Evolutionary conservation across 169 alveolate species (phyloP), one percentile per base, ranked within the genome.

Genomic region (Plasmodium billcollinsi): DNA sequence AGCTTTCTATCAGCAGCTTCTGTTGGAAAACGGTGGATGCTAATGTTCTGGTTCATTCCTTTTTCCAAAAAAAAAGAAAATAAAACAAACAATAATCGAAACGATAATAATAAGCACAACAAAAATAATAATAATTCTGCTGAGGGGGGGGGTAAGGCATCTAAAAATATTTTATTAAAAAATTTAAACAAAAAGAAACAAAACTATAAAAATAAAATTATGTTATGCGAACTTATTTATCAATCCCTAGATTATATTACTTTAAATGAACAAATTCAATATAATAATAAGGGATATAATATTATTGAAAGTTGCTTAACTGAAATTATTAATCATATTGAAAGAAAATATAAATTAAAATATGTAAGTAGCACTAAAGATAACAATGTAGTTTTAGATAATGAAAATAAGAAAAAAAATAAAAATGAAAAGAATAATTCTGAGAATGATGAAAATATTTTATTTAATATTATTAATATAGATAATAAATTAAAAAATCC

Each of bases 241-340:
- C 90, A 80, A 24, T 15, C 69, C 12, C 43, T 80, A 39, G 90
- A 80, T 26, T 80, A 80, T 69, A 29, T 80, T 3, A 80, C 90
- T 1, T 58, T 80, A 80, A 80, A 80, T 80, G 90, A 58, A 62
- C 21, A 54, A 11, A 59, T 45, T 24, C 45, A 59, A 12, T 26
- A 29, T 24, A 33, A 33, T 15, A 66, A 39, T 21, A 66, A 26
- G 11, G 21, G 24, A 12, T 47, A 70, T 43, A 52, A 52, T 59
- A 78, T 78, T 14, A 43, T 78, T 59, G 78, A 78, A 33, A 66
- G 39, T 52, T 70, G 85, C 8, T 49, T 80, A n/a, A 69, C 54
- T 15, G 66, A 69, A 69, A 58, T 80, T 54, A 72, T 80, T 18
- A 80, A 80, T 26, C 59, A 62, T 61, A 61, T 80, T 24, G 90